phyloP scores from a whole-genome alignment of 139 green algal genomes.

The Desmodesmus armatus region DNA sequence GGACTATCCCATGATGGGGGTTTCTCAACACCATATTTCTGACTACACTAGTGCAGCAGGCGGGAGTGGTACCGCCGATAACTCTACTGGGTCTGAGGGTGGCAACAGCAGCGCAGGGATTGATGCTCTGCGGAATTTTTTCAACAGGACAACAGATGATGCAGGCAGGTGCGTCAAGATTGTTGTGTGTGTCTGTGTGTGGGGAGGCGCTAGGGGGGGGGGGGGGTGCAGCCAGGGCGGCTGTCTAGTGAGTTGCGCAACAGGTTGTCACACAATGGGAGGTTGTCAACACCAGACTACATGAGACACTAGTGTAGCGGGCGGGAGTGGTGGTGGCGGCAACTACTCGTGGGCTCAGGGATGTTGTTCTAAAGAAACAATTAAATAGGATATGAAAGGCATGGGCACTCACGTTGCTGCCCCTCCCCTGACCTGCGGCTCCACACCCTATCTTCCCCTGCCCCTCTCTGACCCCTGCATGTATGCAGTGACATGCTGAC shows the following conservation, averaged over 20 bases:
- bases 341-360: not conserved
- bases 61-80: not conserved
- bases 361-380: too few species aligned
- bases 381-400: too few species aligned
- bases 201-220: not conserved
- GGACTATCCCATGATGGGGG: too few species aligned
- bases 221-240: not conserved
- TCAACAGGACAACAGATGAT: too few species aligned
- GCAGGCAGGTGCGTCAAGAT: slow-evolving; percentile 12
- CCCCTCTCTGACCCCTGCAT: too few species aligned
- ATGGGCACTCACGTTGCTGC: too few species aligned
- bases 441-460: too few species aligned
- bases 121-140: too few species aligned
- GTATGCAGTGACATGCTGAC: too few species aligned
- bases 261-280: too few species aligned
- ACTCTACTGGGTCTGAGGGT: not conserved
- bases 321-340: not conserved
- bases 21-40: not conserved
- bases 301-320: not conserved
- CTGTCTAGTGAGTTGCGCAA: not conserved
- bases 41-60: not conserved
- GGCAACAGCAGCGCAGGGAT: too few species aligned
- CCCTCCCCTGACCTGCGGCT: not conserved
- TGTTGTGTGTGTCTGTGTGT: not conserved
- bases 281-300: not conserved